A percentile compares a stretch with the other conserved stretches of the same genome.
These are phyloP conservation scores for Amaranthus palmeri DNA, from an alignment of 148 eudicot genomes.

Conservation along the genomic window DNA sequence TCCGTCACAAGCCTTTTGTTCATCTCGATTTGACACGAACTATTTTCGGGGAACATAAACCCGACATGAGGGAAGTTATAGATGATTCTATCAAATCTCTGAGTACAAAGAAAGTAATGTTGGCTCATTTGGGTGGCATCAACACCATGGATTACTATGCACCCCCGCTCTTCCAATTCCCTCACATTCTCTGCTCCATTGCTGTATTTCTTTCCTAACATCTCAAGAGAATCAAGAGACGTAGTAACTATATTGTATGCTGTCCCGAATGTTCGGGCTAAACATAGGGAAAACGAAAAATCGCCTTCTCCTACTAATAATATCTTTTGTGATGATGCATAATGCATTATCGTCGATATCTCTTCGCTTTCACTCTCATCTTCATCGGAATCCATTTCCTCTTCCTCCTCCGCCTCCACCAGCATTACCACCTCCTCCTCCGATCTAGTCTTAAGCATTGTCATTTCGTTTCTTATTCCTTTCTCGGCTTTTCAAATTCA, in stretches of 20 bases:
- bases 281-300: conserved; percentile 10
- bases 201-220: conserved; percentile 6
- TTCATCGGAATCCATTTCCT: background rate
- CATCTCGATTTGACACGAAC: conserved; percentile 23
- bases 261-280: conserved; percentile 8
- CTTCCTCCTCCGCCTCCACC: background rate
- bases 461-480: background rate
- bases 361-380: conserved; percentile 3
- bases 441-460: background rate
- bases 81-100: conserved; percentile 9
- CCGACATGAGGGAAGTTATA: conserved; percentile 16
- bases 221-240: conserved; percentile 12
- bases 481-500: background rate
- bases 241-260: conserved; percentile 13
- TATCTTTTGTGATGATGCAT: conserved; percentile 13
- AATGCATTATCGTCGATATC: conserved; percentile 7
- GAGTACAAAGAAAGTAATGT: conserved; percentile 16
- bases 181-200: conserved; percentile 7
- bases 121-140: conserved; percentile 14
- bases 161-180: conserved; percentile 12
- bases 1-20: conserved; percentile 40
- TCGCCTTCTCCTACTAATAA: conserved; percentile 13
- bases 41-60: conserved; percentile 12
- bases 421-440: background rate
- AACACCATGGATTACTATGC: conserved; percentile 8